Evolutionary conservation across 2,329 filamentous ascomycete genomes (phyloP).

Genomic region (Microcyclospora pomicola): DNA sequence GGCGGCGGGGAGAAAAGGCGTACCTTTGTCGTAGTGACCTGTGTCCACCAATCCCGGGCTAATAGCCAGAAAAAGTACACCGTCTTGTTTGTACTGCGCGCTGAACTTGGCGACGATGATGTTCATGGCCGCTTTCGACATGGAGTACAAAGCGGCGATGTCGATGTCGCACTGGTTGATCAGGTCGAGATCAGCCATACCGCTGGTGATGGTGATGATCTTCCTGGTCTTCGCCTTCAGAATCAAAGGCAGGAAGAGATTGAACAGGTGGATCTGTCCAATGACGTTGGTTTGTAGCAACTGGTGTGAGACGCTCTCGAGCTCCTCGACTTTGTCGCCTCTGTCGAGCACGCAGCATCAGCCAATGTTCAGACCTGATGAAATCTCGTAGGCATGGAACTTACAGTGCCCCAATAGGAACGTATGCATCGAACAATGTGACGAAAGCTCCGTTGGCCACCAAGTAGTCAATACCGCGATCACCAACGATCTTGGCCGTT

Average conservation of each 20-base stretch:
- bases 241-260: constrained; percentile 18
- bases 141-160: constrained; percentile 11
- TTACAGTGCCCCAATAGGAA: constrained; percentile 9
- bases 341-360: neutral
- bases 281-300: constrained; percentile 15
- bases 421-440: constrained; percentile 4
- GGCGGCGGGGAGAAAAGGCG: neutral
- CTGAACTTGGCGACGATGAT: constrained; percentile 17
- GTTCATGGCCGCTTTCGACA: constrained; percentile 18
- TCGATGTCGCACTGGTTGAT: constrained; percentile 9
- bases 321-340: constrained; percentile 3
- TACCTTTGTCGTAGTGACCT: neutral
- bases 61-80: constrained; percentile 15
- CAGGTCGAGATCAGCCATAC: constrained; percentile 17
- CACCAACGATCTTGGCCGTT: constrained; percentile 12
- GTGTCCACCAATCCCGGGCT: constrained; percentile 18
- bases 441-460: constrained; percentile 22
- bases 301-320: constrained; percentile 10
- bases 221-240: constrained; percentile 14
- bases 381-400: neutral
- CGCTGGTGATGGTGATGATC: constrained; percentile 14
- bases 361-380: neutral
- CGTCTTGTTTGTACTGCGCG: constrained; percentile 12
- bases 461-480: constrained; percentile 15
- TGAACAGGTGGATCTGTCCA: constrained; percentile 13